These are phyloP conservation scores for Seiridium cupressi DNA, from an alignment of 2,329 filamentous ascomycete species.

Conservation along the genomic window DNA sequence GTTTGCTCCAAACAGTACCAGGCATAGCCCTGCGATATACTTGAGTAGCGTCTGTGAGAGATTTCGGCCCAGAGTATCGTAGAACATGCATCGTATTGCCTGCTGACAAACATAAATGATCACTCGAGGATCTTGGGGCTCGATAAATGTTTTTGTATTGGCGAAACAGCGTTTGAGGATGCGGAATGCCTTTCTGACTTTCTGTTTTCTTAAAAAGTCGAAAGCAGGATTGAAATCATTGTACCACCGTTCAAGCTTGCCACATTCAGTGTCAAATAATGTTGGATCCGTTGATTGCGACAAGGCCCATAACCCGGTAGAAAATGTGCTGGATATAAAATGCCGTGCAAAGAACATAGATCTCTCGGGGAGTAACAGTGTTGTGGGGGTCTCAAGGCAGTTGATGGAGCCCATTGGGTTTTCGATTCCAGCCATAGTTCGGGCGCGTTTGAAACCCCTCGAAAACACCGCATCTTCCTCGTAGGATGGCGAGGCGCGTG, in stretches of 20 bases:
- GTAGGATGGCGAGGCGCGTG: no score
- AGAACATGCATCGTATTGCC: slow-evolving; percentile 10
- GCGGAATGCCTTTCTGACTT: slow-evolving; percentile 9
- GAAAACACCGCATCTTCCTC: no score
- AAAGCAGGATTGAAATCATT: slow-evolving; percentile 11
- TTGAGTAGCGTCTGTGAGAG: slow-evolving; percentile 6
- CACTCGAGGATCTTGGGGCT: slow-evolving; percentile 6
- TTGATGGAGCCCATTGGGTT: background rate
- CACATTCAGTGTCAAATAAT: slow-evolving; percentile 2
- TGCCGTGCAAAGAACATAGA: slow-evolving; percentile 11
- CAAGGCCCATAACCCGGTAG: slow-evolving; percentile 7
- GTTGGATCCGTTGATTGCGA: background rate
- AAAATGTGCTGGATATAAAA: slow-evolving; percentile 9
- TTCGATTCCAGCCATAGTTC: background rate
- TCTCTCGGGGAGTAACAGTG: background rate
- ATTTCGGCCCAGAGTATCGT: slow-evolving; percentile 5
- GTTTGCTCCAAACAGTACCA: slow-evolving; percentile 4
- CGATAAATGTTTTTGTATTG: slow-evolving; percentile 2
- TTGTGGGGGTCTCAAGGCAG: background rate
- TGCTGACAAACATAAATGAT: slow-evolving; percentile 10
- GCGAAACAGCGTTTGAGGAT: slow-evolving; percentile 8
- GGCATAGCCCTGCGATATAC: slow-evolving; percentile 5
- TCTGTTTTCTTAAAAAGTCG: background rate
- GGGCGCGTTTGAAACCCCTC: background rate
- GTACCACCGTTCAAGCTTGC: slow-evolving; percentile 10